A percentile compares a stretch with the other conserved stretches of the same genome.
Evolutionary conservation across 805 yeast genomes (phyloP).

Genomic region (baker's yeast (Saccharomyces cerevisiae)): DNA sequence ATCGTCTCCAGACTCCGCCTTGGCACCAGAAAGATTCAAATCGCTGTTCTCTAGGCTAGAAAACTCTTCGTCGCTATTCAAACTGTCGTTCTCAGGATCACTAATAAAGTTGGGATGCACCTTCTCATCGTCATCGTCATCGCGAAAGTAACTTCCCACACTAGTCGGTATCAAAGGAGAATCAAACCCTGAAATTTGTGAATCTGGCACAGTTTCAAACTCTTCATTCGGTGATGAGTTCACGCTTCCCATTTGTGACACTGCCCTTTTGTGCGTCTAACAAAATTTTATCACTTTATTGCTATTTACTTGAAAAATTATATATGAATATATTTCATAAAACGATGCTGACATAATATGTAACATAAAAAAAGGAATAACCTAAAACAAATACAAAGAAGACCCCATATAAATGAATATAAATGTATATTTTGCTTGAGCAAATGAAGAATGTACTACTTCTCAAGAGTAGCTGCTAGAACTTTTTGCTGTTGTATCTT

Average conservation of each 20-base stretch:
- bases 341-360: not conserved
- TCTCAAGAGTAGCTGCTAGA: not conserved
- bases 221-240: not conserved
- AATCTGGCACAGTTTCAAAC: not conserved
- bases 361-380: not conserved
- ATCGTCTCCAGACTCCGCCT: not conserved
- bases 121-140: not conserved
- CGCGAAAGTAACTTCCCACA: not conserved
- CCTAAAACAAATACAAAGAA: not conserved
- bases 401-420: not conserved
- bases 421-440: not conserved
- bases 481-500: conserved; percentile 39
- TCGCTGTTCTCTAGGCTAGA: not conserved
- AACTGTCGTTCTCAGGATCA: not conserved
- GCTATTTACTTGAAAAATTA: not conserved
- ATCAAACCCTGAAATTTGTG: not conserved
- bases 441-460: not conserved
- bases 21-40: not conserved
- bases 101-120: not conserved
- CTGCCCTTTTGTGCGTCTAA: not conserved
- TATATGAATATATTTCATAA: not conserved
- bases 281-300: not conserved
- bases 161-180: not conserved
- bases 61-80: not conserved
- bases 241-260: not conserved